Base-by-base conservation (phyloP, 768 basidiomycete genomes). In the Tricholoma furcatifolium region DNA sequence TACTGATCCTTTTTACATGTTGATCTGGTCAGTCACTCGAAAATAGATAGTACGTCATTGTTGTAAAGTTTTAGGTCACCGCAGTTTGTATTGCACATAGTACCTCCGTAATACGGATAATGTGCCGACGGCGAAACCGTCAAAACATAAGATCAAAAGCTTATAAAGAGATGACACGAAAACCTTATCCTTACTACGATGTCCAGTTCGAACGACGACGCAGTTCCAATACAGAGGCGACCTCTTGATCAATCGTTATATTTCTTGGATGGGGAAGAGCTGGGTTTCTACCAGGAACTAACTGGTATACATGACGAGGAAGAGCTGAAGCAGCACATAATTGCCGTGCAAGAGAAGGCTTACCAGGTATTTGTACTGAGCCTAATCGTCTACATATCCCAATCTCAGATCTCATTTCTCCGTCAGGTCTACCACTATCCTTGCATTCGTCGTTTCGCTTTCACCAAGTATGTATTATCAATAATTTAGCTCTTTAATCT, bases 291-390 rank as follows among this genome's bases (percentile, higher is more conserved):
- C 59, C 67, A 72, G 50, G 27, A 50, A 1, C 55, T 66, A 41
- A 76, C 74, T 0, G 69, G 69, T 14, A 75, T 75, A 23, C 30
- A 62, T 5, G 69, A 75, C 49, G 68, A 73, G 2, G 58, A 66
- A 5, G 65, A 67, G 30, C 60, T 78, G 47, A 75, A 70, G 59
- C 53, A 68, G 11, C 76, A 78, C 58, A 69, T 77, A n/a, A 34
- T 74, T 4, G 51, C 50, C 0, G 67, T 74, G 6, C 75, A 76
- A 52, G 57, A 55, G 40, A 70, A 70, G 45, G 76, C 76, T 4
- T 61, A 63, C n/a, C 30, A 39, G 27, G 43, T 55, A 46, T 34
- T n/a, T 40, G 20, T 41, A 9, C 41, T n/a, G 31, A 3, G 1
- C 39, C n/a, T n/a, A n/a, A 8, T 24, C 3, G 12, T 3, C n/a